Evolutionary conservation across 2,329 filamentous ascomycete genomes (phyloP), one percentile per base, ranked within the genome.

Genomic region (Coniosporium tulheliwenetii): DNA sequence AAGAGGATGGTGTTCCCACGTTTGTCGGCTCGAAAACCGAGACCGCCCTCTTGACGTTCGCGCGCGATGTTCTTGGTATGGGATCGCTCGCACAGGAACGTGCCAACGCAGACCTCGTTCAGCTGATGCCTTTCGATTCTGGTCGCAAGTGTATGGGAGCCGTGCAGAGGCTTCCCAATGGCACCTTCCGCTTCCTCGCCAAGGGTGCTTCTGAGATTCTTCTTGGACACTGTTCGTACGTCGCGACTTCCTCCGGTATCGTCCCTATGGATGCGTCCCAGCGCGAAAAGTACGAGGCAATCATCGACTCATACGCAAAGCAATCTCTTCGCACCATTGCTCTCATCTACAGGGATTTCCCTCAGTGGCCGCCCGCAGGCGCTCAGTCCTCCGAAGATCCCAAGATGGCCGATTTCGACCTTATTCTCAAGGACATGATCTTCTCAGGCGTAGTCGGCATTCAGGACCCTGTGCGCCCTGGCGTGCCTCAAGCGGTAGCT

Each of bases 381-480:
- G 44, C 36, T 15, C 48, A 46, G 26, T 39, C 33, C 13, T 38
- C 46, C 1, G 46, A 50, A 29, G 48, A 50, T 36, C 45, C 43
- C 3, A 43, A 44, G 3, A 44, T 41, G 42, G 69, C 77, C n/a
- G 60, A 67, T 8, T 81, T 85, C 46, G 77, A 81, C 37, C 69
- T 77, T 40, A 58, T 84, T 12, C 82, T 82, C 57, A 65, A 69
- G 38, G 67, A 77, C 41, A 81, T 85, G 79, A 64, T 66, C 10
- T 75, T 84, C 45, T 54, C 85, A 33, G 73, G 75, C 29, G 67
- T 87, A 50, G 80, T 86, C 39, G 83, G 83, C 51, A 87, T 89
- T 45, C 83, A 87, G 54, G 83, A 89, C 56, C 83, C 83, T 36
- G 70, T 87, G 10, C 80, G 83, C 45, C 69, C 73, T 0, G 82